Conservation (phyloP, 2,329 filamentous ascomycete species). For the Beauveria bassiana region DNA sequence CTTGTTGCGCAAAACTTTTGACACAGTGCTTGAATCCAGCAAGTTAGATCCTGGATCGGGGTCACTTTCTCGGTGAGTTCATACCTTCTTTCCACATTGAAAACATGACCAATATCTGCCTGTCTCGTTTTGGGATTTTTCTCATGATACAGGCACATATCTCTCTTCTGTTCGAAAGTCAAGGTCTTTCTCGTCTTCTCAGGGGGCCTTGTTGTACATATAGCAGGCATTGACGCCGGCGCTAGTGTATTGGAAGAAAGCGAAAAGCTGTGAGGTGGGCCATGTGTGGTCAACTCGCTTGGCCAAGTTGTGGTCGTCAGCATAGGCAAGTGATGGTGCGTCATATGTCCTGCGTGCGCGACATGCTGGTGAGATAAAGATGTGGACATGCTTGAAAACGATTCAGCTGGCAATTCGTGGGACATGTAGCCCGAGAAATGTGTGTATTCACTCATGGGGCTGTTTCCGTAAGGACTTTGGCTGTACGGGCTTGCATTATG, state of each 20-base stretch:
- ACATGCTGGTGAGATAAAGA: constrained; percentile 36
- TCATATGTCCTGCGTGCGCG: constrained; percentile 31
- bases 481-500: constrained; percentile 54
- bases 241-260: constrained; percentile 52
- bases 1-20: constrained; percentile 89
- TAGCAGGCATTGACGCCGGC: constrained; percentile 42
- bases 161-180: constrained; percentile 80
- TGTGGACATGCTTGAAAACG: constrained; percentile 46
- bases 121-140: constrained; percentile 88
- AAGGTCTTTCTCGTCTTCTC: constrained; percentile 75
- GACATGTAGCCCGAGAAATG: constrained; percentile 48
- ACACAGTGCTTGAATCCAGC: constrained; percentile 69
- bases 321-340: constrained; percentile 51
- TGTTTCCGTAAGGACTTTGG: constrained; percentile 44
- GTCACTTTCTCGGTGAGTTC: constrained; percentile 11
- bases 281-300: constrained; percentile 70
- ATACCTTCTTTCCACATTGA: constrained; percentile 96
- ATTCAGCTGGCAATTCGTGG: constrained; percentile 43
- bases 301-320: constrained; percentile 69
- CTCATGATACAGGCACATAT: constrained; percentile 91
- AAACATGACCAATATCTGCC: constrained; percentile 90
- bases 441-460: constrained; percentile 58
- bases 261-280: constrained; percentile 43
- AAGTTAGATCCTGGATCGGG: constrained; percentile 15
- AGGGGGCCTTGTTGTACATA: constrained; percentile 26